A percentile compares a stretch with the other conserved stretches of the same genome.
phyloP scores from a whole-genome alignment of 2,329 filamentous ascomycete genomes.

The Stemphylium lycopersici region DNA sequence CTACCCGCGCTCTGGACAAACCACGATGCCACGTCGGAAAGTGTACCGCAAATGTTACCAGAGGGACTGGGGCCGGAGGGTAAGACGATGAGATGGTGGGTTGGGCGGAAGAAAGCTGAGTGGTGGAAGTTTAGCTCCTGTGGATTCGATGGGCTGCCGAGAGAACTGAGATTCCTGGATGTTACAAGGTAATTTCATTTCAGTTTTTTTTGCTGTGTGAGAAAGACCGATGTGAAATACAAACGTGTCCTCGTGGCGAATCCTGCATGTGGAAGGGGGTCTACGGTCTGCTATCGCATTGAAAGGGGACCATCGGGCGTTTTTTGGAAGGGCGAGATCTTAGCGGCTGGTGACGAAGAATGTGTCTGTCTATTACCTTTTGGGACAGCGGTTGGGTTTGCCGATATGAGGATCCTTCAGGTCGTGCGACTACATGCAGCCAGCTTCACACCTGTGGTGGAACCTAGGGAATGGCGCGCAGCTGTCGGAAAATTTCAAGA shows the following conservation, averaged over 20 bases:
- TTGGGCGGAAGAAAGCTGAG: slow-evolving; percentile 62
- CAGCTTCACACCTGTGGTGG: background rate
- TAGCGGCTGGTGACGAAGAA: no score
- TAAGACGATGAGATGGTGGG: slow-evolving; percentile 65
- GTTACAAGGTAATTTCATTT: no score
- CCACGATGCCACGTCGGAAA: slow-evolving; percentile 25
- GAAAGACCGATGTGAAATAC: background rate
- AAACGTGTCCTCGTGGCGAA: background rate
- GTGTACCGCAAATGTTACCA: slow-evolving; percentile 12
- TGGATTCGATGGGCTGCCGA: slow-evolving; percentile 21
- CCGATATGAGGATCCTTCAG: background rate
- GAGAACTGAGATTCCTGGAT: slow-evolving; percentile 11
- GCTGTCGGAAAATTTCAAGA: no score
- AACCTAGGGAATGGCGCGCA: no score
- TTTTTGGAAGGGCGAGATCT: no score
- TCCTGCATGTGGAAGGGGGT: no score
- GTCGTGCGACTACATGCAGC: background rate
- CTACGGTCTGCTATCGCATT: no score
- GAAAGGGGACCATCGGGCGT: no score
- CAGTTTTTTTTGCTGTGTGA: no score
- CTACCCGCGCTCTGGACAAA: slow-evolving; percentile 20
- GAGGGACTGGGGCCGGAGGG: slow-evolving; percentile 64
- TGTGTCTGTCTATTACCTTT: background rate
- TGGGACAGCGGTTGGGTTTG: background rate
- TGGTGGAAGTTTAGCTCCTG: slow-evolving; percentile 30